A percentile compares a stretch with the other conserved stretches of the same genome.
phyloP scores from a whole-genome alignment of 2,329 filamentous ascomycete species.

The Fusarium mangiferae region DNA sequence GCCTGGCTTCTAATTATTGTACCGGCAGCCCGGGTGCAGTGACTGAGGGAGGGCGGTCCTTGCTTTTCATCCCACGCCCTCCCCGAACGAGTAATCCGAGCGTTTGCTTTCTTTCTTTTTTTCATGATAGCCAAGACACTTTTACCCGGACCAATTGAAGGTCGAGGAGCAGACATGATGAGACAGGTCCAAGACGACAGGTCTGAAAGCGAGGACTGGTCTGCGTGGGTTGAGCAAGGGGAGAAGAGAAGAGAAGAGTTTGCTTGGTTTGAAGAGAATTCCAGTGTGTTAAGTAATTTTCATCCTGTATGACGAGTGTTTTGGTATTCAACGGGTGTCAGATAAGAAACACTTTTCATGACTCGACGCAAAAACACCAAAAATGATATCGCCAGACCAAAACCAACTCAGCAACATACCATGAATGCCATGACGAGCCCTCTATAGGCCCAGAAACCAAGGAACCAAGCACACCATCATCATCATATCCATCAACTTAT shows the following conservation, averaged over 20 bases:
- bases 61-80: constrained; percentile 3
- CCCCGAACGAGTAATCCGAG: constrained; percentile 35
- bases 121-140: constrained; percentile 24
- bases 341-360: constrained; percentile 2
- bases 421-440: constrained; percentile 14
- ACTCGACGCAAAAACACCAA: constrained; percentile 30
- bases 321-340: not conserved
- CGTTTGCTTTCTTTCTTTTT: not conserved
- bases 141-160: constrained; percentile 38
- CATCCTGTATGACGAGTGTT: not conserved
- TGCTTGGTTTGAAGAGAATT: not conserved
- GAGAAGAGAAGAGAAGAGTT: not conserved
- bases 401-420: constrained; percentile 11
- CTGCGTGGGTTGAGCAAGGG: not conserved
- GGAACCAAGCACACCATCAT: constrained; percentile 25
- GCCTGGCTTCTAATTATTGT: constrained; percentile 2
- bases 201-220: constrained; percentile 14
- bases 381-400: constrained; percentile 23
- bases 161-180: constrained; percentile 18
- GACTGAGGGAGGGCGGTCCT: not conserved
- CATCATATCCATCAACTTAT: constrained; percentile 18
- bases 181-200: constrained; percentile 9
- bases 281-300: not conserved
- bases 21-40: constrained; percentile 22
- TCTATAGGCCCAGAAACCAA: constrained; percentile 1